Evolutionary conservation across 2,329 filamentous ascomycete genomes (phyloP), one percentile per base, ranked within the genome.

Genomic region (Pochonia chlamydosporia): DNA sequence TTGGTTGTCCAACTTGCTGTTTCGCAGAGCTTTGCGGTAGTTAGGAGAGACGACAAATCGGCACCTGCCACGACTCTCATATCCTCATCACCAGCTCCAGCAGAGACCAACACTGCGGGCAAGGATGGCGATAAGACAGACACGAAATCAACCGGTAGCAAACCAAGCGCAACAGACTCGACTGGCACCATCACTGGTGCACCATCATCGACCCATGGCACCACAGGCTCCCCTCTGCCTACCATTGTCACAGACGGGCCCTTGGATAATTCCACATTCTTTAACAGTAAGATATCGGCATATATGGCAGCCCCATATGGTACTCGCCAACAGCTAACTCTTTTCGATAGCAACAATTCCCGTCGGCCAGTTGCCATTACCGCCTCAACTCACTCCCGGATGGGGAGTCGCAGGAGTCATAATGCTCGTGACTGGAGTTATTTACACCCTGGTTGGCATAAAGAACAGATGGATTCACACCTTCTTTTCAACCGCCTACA

Each of bases 401-500:
- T 83, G 89, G 67, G 88, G 82, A 3, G 79, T 96, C 42, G 84
- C 83, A 28, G 92, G 91, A 21, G 79, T 84, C 18, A 72, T 96
- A 43, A 73, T 97, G 50, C 74, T 97, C 37, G 61, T 82, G 4
- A 79, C 83, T 8, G 92, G 92, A n/a, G 59, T 76, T 8, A 71
- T 79, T 6, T 85, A 93, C 60, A 76, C 81, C 7, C 66, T 96
- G 18, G 77, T 95, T 54, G 91, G 91, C 1, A 89, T 95, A 59
- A 92, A 89, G 66, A 89, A 89, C 59, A 76, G 78, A 63, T 84
- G 79, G 79, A 76, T 92, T 11, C 85, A 93, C 61, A 83, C 87
- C 14, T 95, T 87, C 63, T 77, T 95, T 48, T 93, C 90, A 13
- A 81, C 85, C 1, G 87, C 81, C 5, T 91, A 87, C 56, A 71